phyloP scores from a whole-genome alignment of 345 rosid species.

The Aquilaria yunnanensis region DNA sequence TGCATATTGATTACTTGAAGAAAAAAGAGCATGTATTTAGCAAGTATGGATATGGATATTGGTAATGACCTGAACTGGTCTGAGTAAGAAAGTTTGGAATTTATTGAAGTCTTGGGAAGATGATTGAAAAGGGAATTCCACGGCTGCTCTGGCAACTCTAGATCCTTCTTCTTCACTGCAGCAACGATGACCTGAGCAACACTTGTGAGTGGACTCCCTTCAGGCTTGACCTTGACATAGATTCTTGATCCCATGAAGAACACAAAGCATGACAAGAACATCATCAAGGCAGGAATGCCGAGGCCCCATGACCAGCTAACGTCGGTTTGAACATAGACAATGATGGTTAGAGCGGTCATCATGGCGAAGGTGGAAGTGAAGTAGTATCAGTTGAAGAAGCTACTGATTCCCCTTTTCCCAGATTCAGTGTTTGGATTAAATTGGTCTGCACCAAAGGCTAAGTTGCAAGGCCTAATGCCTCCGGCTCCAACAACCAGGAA shows the following conservation, averaged over 20 bases:
- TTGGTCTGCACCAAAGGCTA: slow-evolving; percentile 56
- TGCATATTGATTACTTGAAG: background rate
- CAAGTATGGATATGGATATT: too few species aligned
- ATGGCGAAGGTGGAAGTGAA: slow-evolving; percentile 40
- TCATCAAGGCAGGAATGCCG: slow-evolving; percentile 40
- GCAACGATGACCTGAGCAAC: slow-evolving; percentile 27
- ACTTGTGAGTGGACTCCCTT: slow-evolving; percentile 31
- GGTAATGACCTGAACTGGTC: slow-evolving; percentile 36
- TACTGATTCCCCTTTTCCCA: slow-evolving; percentile 34
- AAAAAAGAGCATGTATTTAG: background rate
- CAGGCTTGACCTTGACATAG: slow-evolving; percentile 33
- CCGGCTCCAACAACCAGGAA: slow-evolving; percentile 38
- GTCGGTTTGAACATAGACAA: slow-evolving; percentile 47
- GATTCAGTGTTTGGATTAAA: slow-evolving; percentile 38
- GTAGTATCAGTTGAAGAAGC: slow-evolving; percentile 62
- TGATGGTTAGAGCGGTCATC: slow-evolving; percentile 32
- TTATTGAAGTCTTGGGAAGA: slow-evolving; percentile 21
- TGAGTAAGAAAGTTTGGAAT: slow-evolving; percentile 33
- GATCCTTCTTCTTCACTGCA: slow-evolving; percentile 27
- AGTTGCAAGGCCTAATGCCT: slow-evolving; percentile 48
- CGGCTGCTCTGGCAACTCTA: slow-evolving; percentile 24
- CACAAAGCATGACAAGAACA: slow-evolving; percentile 31
- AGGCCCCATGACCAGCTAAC: slow-evolving; percentile 57
- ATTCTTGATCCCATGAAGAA: slow-evolving; percentile 36
- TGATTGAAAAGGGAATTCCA: slow-evolving; percentile 23